Evolutionary conservation across 192 early-diverging fungal genomes (phyloP), one percentile per base, ranked within the genome.

Genomic region (Entomortierella lignicola): DNA sequence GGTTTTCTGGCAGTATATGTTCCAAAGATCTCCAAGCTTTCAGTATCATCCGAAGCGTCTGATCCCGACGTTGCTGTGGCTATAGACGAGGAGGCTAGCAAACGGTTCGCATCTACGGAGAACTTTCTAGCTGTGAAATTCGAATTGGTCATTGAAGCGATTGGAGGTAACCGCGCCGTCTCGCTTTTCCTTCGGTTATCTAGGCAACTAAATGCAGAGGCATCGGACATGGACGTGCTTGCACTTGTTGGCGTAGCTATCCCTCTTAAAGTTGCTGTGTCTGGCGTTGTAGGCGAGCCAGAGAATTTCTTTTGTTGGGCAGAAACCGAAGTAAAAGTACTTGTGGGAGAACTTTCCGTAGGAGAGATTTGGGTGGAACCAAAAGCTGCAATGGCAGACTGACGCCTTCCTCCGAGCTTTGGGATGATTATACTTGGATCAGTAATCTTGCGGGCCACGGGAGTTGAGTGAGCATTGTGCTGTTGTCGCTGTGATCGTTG

Each of bases 401-500:
- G 66, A 4, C 60, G 66, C 17, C 60, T 43, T 13, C 18, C 4
- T 37, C 39, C 50, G 21, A 31, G 23, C 21, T 52, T 53, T 29
- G 74, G 75, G 51, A 79, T 79, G 25, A 69, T 20, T n/a, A 79
- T 79, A 20, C 66, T 69, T 20, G 74, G 66, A 12, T 55, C 63
- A 0, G 60, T 34, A 10, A 21, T 39, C 0, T 55, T n/a, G 30
- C 63, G 56, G 32, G 47, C 26, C 32, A 73, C 25, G 1, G 71
- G 32, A 0, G 59, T 59, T 0, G 63, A 47, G 20, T 53, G 44
- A 39, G 34, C 27, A 2, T 59, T 48, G 1, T 25, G 37, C 25
- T 13, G 30, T 32, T 69, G 29, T 12, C 26, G 61, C 26, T 66
- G 54, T 18, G 44, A 52, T 12, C 31, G 27, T 20, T 69, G 55